Base-by-base conservation (phyloP, 257 asterid genomes). In the Ligustrum vulgare region DNA sequence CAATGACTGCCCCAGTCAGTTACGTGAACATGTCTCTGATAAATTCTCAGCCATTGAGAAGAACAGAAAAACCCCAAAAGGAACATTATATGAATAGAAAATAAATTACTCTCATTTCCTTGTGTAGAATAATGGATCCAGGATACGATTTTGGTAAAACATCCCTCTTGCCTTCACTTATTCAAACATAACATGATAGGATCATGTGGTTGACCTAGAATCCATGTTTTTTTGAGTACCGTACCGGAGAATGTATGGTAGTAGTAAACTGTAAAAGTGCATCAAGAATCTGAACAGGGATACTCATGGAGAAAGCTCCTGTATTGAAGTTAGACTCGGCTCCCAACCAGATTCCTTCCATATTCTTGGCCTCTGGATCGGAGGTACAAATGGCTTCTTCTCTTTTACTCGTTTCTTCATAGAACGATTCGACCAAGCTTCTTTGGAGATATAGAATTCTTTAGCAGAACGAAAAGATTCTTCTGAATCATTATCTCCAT, bases 221-320 rank as follows among this genome's bases (percentile, higher is more conserved):
- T 51, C 9, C 62, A 15, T 51, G 9, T 12, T 70, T 12, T 70
- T 2, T 25, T 1, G 15, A 16, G 39, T 22, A 51, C 45, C 67
- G 62, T 72, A 84, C 84, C 77, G 39, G 79, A 67, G 33, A 65
- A 28, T 28, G 31, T 28, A 28, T 28, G 66, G 25, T 37, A 70
- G 31, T 3, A 58, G 80, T 32, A 28, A n/a, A n/a, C n/a, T n/a
- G n/a, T n/a, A n/a, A 47, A 45, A 15, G 64, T 54, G 31, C 63
- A 54, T 54, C 31, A n/a, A 20, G 63, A 54, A 37, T 67, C 71
- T 8, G n/a, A 34, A 68, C 16, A 8, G 7, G 6, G 28, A 37
- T 28, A 62, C 45, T 93, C 82, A 93, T 13, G 91, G 96, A 80
- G 96, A 91, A 32, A 82, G 54, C 75, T 92, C 96, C 77, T 77